phyloP scores from a whole-genome alignment of 2,329 filamentous ascomycete species.

The Venturiaceae sp. region DNA sequence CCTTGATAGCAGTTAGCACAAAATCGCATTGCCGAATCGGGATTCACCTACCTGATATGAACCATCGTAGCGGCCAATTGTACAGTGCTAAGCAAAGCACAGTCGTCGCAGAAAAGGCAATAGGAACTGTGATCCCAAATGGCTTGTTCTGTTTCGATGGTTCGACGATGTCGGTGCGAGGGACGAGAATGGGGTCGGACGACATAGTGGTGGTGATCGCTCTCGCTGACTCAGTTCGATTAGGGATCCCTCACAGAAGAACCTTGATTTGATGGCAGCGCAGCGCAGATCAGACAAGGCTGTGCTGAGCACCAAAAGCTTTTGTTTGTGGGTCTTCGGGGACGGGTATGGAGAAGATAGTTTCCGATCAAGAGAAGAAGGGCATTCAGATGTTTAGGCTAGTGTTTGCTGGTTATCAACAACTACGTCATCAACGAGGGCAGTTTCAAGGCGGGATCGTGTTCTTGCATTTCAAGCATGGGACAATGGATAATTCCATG shows the following conservation, averaged over 20 bases:
- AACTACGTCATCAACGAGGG: too few relatives aligned
- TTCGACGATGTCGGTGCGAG: neutral
- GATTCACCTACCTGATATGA: conserved; percentile 30
- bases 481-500: too few relatives aligned
- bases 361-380: too few relatives aligned
- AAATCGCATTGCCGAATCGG: conserved; percentile 27
- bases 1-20: conserved; percentile 22
- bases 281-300: neutral
- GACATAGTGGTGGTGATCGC: neutral
- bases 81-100: conserved; percentile 13
- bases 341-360: too few relatives aligned
- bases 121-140: conserved; percentile 1
- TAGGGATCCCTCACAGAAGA: neutral
- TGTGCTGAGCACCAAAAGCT: too few relatives aligned
- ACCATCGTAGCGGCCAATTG: conserved; percentile 25
- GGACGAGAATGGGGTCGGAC: neutral
- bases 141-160: neutral
- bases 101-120: conserved; percentile 10
- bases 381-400: too few relatives aligned
- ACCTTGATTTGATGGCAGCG: neutral
- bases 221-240: neutral
- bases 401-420: too few relatives aligned
- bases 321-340: too few relatives aligned
- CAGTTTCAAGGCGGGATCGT: too few relatives aligned
- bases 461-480: too few relatives aligned